Percentiles rank a stretch among this genome's conserved stretches.
These are phyloP conservation scores for Plasmodium fragile DNA, from an alignment of 169 alveolate species.

Conservation along the genomic window DNA sequence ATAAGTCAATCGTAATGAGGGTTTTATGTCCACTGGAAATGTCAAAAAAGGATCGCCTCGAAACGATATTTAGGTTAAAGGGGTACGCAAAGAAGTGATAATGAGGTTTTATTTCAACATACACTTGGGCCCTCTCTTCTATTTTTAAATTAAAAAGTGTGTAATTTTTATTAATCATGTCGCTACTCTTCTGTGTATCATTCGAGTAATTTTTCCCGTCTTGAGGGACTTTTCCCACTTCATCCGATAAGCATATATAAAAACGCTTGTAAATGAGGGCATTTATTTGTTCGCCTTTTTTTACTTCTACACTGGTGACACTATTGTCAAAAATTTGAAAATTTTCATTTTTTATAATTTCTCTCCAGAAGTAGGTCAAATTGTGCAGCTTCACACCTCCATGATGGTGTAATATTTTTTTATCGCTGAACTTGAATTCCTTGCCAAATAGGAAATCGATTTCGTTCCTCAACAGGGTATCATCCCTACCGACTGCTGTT, in stretches of 20 bases:
- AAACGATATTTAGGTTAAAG: conserved; percentile 2
- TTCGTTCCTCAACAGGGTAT: background rate
- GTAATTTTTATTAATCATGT: background rate
- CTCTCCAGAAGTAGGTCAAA: background rate
- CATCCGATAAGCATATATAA: conserved; percentile 8
- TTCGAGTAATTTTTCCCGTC: background rate
- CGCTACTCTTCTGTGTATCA: background rate
- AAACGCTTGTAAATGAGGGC: conserved; percentile 22
- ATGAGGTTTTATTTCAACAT: conserved; percentile 59
- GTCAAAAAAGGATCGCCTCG: conserved; percentile 11
- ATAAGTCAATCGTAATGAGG: conserved; percentile 1
- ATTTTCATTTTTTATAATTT: background rate
- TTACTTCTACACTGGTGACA: background rate
- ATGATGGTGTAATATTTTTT: background rate
- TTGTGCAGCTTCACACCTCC: background rate
- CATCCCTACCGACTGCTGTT: background rate
- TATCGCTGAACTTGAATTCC: conserved; percentile 11
- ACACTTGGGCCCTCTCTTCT: conserved; percentile 6
- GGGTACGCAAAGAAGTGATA: conserved; percentile 56
- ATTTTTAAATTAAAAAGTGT: background rate
- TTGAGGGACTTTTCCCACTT: background rate
- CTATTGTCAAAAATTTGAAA: background rate
- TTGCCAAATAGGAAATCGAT: background rate
- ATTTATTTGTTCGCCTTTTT: background rate
- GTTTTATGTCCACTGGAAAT: conserved; percentile 16